Evolutionary conservation across 805 yeast species (phyloP).

Genomic region (Maudiozyma saulgeensis): DNA sequence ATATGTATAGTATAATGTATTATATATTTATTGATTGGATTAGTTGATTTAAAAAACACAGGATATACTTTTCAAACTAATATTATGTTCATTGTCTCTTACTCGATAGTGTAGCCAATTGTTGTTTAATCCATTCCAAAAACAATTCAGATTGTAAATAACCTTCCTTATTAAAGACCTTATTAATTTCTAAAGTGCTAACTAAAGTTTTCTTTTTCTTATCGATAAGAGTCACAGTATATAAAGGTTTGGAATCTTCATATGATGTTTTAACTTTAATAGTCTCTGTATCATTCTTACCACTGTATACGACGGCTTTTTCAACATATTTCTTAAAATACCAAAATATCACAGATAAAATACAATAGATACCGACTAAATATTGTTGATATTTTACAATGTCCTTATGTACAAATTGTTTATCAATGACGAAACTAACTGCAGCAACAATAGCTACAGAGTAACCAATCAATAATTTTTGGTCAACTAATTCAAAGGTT

Average conservation of each 20-base stretch:
- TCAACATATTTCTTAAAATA: slow-evolving; percentile 30
- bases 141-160: slow-evolving; percentile 35
- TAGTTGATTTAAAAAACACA: too few species aligned
- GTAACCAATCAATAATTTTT: slow-evolving; percentile 43
- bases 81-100: background rate
- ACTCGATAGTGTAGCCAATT: slow-evolving; percentile 28
- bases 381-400: slow-evolving; percentile 32
- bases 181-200: slow-evolving; percentile 23
- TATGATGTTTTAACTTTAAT: slow-evolving; percentile 27
- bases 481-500: slow-evolving; percentile 29
- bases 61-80: too few species aligned
- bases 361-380: slow-evolving; percentile 33
- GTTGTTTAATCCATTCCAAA: slow-evolving; percentile 31
- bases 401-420: slow-evolving; percentile 37
- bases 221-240: slow-evolving; percentile 31
- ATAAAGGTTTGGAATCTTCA: slow-evolving; percentile 36
- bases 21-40: too few species aligned
- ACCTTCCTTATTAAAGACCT: slow-evolving; percentile 34
- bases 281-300: slow-evolving; percentile 26
- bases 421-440: slow-evolving; percentile 40
- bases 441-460: slow-evolving; percentile 42
- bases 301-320: slow-evolving; percentile 38
- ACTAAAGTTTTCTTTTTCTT: slow-evolving; percentile 10
- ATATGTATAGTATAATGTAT: too few species aligned
- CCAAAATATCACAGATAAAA: slow-evolving; percentile 33